Conservation (phyloP, 139 green algal genomes). For the Micractinium sp. region DNA sequence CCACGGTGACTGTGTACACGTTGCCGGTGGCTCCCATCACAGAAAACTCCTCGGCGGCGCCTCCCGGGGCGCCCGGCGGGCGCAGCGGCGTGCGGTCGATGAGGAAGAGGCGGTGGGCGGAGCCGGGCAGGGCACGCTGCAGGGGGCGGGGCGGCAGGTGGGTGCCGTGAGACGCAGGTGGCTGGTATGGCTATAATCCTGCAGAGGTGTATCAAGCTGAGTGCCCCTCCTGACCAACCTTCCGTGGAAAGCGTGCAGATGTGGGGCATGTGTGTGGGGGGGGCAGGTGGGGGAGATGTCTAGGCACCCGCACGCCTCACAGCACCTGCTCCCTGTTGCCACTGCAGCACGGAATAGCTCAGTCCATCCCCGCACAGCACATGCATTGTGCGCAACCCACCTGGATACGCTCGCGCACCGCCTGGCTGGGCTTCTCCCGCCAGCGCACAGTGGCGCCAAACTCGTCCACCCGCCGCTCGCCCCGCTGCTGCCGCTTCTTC, state of each 20-base stretch:
- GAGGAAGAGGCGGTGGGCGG: background rate
- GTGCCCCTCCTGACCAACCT: no score
- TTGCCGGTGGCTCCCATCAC: constrained; percentile 1
- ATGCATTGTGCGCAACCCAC: background rate
- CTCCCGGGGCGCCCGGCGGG: background rate
- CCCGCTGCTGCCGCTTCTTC: background rate
- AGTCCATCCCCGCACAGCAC: background rate
- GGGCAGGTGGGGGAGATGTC: no score
- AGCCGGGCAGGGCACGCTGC: background rate
- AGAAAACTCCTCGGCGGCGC: background rate
- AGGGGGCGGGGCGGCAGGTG: background rate
- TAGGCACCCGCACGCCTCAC: no score
- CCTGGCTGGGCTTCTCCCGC: background rate
- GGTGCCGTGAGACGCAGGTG: background rate
- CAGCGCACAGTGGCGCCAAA: no score
- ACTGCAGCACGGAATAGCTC: background rate
- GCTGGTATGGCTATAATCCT: background rate
- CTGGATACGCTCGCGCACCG: background rate
- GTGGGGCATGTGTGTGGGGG: no score
- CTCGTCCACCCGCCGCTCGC: background rate
- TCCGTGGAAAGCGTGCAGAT: no score
- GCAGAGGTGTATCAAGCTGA: background rate
- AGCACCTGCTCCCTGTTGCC: background rate
- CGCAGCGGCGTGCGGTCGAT: background rate
- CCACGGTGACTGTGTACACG: background rate